Evolutionary conservation across 176 grass and related monocot species (phyloP).

Genomic region (Carex littledalei): DNA sequence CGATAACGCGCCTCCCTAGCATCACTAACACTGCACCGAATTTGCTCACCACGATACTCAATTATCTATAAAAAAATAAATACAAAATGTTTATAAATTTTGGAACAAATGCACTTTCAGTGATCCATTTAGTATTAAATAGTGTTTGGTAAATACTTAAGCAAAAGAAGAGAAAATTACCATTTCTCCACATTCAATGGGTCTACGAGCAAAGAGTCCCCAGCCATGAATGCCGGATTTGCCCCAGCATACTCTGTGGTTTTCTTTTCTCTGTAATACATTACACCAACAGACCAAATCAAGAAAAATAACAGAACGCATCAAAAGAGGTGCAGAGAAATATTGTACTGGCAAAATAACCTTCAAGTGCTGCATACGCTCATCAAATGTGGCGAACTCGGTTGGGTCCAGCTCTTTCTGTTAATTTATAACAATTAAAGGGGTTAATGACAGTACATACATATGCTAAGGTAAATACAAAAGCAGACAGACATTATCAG

Average conservation of each 20-base stretch:
- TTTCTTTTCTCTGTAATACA: conserved; percentile 76
- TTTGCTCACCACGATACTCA: conserved; percentile 90
- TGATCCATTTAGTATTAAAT: neutral
- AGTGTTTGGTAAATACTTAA: neutral
- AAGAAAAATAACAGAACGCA: conserved; percentile 22
- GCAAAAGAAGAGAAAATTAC: conserved; percentile 35
- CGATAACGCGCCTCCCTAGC: conserved; percentile 80
- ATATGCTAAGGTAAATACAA: neutral
- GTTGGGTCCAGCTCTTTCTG: conserved; percentile 51
- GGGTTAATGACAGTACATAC: neutral
- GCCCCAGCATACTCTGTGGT: conserved; percentile 65
- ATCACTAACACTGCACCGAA: conserved; percentile 79
- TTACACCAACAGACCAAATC: conserved; percentile 10
- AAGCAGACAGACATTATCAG: conserved; percentile 1
- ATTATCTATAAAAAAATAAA: conserved; percentile 45
- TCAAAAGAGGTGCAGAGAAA: conserved; percentile 14
- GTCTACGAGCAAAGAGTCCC: conserved; percentile 84
- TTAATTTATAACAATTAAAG: conserved; percentile 32
- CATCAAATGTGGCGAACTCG: conserved; percentile 60
- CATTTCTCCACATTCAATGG: conserved; percentile 96
- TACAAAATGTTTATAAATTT: neutral
- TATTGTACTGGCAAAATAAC: conserved; percentile 33
- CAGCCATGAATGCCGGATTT: conserved; percentile 96
- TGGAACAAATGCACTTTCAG: neutral
- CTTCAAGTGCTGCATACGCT: conserved; percentile 70